phyloP scores from a whole-genome alignment of 176 grass and related monocot genomes.

The Aegilops umbellulata region DNA sequence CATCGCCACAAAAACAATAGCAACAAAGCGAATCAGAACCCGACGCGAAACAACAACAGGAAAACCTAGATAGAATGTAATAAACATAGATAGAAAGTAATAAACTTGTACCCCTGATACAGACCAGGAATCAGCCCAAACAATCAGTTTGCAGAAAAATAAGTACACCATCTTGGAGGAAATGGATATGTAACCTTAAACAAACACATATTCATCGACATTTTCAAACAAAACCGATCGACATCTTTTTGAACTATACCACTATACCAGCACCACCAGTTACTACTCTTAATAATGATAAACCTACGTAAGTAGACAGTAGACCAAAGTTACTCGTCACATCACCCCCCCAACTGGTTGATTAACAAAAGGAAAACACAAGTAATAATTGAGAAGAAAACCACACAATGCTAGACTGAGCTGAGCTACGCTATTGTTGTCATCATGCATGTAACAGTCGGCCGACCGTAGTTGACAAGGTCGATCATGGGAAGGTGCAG shows the following conservation, averaged over 20 bases:
- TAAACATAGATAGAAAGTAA: too few relatives aligned
- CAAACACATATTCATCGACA: background rate
- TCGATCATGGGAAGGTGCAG: conserved; percentile 37
- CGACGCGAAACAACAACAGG: too few relatives aligned
- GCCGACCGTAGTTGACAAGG: background rate
- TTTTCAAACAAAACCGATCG: background rate
- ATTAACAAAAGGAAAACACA: conserved; percentile 17
- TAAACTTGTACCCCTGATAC: background rate
- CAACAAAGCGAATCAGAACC: too few relatives aligned
- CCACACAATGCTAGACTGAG: background rate
- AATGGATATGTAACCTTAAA: conserved; percentile 26
- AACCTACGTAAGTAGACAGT: background rate
- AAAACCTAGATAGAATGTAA: too few relatives aligned
- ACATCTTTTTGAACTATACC: background rate
- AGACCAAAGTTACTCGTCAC: background rate
- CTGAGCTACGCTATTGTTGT: conserved; percentile 23
- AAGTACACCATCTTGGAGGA: conserved; percentile 1
- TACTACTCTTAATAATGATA: background rate
- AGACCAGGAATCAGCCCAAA: too few relatives aligned
- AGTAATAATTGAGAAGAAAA: conserved; percentile 14
- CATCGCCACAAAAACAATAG: too few relatives aligned
- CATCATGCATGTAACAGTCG: conserved; percentile 8
- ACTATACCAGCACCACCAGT: background rate
- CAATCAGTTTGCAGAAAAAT: too few relatives aligned
- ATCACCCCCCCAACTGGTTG: background rate